Evolutionary conservation across 768 basidiomycete genomes (phyloP), one percentile per base, ranked within the genome.

Genomic region (Leccinum imitatum): DNA sequence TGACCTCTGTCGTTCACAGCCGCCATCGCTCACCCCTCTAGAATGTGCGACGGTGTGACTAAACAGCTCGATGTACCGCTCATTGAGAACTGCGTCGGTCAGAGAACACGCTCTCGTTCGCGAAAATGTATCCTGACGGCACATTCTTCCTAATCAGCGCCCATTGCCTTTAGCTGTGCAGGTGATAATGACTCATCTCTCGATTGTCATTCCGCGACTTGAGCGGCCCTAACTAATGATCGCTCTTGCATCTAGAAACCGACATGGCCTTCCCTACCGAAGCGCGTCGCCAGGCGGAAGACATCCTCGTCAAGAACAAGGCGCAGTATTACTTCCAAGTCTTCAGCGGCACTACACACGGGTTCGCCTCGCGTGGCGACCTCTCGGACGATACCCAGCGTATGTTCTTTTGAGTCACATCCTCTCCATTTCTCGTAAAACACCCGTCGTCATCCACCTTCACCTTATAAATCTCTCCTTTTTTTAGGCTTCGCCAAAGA

Each of bases 401-500:
- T 73, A 44, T 15, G 64, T 63, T 19, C 19, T 13, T 44, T 19
- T 10, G 41, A 44, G 9, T 44, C n/a, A 19, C 9, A 19, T 21
- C 17, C 2, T n/a, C 9, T 11, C 44, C 44, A 19, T 21, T 19
- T 46, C 44, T 11, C 19, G 44, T 19, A 46, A 46, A 13, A 46
- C 10, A 13, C 6, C 21, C 23, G 1, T 48, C 1, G 5, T 30
- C 14, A 19, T 21, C 58, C 21, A 19, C 7, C 30, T 58, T 0
- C 48, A 33, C 2, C 35, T 21, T 15, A 64, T n/a, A 54, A 13
- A 8, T 4, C 8, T 6, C 6, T 4, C 33, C 47, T 27, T 27
- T 23, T 17, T 31, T 50, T 51, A 86, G 85, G 83, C 17, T 86
- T 84, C 80, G 83, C 82, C 1, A 85, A 85, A 62, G 85, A 86